Percentiles rank a stretch among this genome's conserved stretches.
phyloP scores from a whole-genome alignment of 108 stramenopile species.

The Schizochytrium sp. region DNA sequence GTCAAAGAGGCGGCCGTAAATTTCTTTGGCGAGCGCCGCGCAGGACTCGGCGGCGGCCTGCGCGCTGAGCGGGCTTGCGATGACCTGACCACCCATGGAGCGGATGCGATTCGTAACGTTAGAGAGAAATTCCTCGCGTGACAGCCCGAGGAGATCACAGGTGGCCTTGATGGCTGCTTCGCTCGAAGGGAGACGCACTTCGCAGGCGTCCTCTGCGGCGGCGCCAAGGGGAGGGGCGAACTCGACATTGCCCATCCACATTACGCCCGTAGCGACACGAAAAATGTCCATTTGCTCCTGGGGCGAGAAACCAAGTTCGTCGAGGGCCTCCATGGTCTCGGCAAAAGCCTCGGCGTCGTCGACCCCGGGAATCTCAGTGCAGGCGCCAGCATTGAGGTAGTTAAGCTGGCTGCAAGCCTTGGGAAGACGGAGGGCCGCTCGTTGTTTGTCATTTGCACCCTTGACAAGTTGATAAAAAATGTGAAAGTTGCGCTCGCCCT shows the following conservation, averaged over 20 bases:
- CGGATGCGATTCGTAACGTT: neutral
- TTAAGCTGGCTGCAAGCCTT: slow-evolving; percentile 3
- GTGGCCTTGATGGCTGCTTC: neutral
- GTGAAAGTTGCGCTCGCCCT: slow-evolving; percentile 39
- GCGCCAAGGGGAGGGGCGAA: slow-evolving; percentile 46
- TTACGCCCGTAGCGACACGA: slow-evolving; percentile 29
- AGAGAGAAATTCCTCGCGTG: neutral
- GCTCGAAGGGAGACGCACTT: slow-evolving; percentile 17
- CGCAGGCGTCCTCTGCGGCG: slow-evolving; percentile 11
- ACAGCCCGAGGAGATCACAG: slow-evolving; percentile 22
- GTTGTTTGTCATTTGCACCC: neutral
- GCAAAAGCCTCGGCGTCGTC: slow-evolving; percentile 26
- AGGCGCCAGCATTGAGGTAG: slow-evolving; percentile 12
- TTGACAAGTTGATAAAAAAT: slow-evolving; percentile 33
- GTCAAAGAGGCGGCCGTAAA: slow-evolving; percentile 38
- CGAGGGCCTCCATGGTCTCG: neutral
- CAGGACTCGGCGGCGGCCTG: slow-evolving; percentile 20
- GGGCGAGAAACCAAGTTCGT: neutral
- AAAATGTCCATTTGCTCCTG: slow-evolving; percentile 18
- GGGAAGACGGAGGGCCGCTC: slow-evolving; percentile 18
- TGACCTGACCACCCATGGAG: neutral
- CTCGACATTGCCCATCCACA: slow-evolving; percentile 46
- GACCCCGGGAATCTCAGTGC: neutral
- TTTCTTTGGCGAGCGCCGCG: slow-evolving; percentile 27
- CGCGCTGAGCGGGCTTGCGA: neutral